phyloP scores from a whole-genome alignment of 169 alveolate species.

The Babesia microti region DNA sequence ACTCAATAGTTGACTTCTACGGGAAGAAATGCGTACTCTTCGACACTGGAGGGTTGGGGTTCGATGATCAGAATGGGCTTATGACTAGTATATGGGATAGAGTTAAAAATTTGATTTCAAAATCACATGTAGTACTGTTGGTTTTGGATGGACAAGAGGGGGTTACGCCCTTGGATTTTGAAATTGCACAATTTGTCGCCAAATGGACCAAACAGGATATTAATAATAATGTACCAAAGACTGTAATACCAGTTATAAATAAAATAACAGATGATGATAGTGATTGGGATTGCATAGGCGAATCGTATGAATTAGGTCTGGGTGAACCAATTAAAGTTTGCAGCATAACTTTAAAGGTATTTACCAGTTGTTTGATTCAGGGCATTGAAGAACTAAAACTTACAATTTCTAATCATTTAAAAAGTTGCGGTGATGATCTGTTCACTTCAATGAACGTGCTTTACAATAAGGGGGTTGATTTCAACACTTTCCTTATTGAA shows the following conservation, averaged over 20 bases:
- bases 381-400: no score
- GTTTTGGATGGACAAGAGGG: constrained; percentile 63
- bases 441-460: no score
- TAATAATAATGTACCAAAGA: constrained; percentile 7
- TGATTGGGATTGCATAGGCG: constrained; percentile 36
- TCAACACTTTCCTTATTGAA: no score
- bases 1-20: constrained; percentile 47
- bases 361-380: no score
- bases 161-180: constrained; percentile 53
- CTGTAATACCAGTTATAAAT: constrained; percentile 17
- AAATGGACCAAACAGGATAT: constrained; percentile 13
- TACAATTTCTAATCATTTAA: no score
- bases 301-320: constrained; percentile 27
- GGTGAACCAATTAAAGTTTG: constrained; percentile 45
- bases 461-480: no score
- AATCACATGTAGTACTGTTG: constrained; percentile 48
- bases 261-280: constrained; percentile 33
- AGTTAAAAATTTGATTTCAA: neutral
- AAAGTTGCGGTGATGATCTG: no score
- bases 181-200: constrained; percentile 36
- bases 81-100: neutral
- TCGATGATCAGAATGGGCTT: constrained; percentile 11
- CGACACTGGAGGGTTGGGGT: constrained; percentile 60
- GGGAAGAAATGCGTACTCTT: constrained; percentile 52
- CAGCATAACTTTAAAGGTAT: constrained; percentile 12